Evolutionary conservation across 208 protist species (phyloP), one percentile per base, ranked within the genome.

Genomic region (Acanthamoeba triangularis): DNA sequence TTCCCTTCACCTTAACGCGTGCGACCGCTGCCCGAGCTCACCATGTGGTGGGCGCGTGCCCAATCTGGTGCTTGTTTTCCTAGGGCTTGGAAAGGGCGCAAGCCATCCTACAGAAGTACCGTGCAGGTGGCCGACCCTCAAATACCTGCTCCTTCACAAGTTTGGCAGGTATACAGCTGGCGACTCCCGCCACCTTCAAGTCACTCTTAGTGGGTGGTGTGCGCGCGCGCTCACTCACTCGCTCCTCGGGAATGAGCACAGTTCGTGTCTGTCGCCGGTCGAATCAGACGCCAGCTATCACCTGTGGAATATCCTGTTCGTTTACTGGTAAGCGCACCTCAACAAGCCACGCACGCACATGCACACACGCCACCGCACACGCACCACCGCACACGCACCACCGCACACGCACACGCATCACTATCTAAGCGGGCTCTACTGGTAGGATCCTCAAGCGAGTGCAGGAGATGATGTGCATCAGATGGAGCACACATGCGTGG

Each of bases 381-480:
- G n/a, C n/a, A n/a, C n/a, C n/a, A n/a, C n/a, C n/a, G 41, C 41
- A 47, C 41, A 41, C 37, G 37, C 37, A 41, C 37, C n/a, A n/a
- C n/a, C n/a, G 37, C 37, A 41, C 37, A 3, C 37, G 3, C 61
- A 5, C 61, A 41, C 37, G 37, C 37, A 41, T 4, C 11, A 47
- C 41, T 0, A 47, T 47, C 41, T 47, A 47, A 47, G 8, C 41
- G 8, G 8, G 1, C 14, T 23, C 5, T 14, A 23, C 0, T 56
- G 0, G 52, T 28, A 90, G 82, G 56, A 67, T 59, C 25, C 47
- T 90, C 23, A 67, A 65, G 82, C 56, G 52, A 13, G 7, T 90
- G 13, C 49, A 90, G 33, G 82, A 90, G 56, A 59, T 69, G 52
- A 13, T 90, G 30, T 65, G n/a, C 49, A 47, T 90, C 82, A 90